These are phyloP conservation scores for Diaporthe aspalathi DNA, from an alignment of 2,329 filamentous ascomycete genomes.

Conservation along the genomic window DNA sequence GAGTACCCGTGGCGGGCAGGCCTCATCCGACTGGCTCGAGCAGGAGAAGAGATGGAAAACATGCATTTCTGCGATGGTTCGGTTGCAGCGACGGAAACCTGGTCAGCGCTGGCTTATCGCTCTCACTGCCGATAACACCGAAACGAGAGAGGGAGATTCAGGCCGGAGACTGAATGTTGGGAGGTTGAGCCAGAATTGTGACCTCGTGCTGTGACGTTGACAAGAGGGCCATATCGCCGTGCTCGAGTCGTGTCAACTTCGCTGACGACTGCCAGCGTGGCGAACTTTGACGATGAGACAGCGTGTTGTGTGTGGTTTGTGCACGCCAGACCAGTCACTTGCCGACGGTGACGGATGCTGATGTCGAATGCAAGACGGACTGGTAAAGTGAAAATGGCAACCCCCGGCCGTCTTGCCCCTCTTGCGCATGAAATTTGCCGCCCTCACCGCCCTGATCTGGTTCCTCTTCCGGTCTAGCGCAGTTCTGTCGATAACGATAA, in stretches of 20 bases:
- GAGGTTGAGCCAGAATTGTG: background rate
- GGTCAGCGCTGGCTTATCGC: background rate
- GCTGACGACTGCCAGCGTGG: slow-evolving; percentile 10
- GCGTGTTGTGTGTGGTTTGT: background rate
- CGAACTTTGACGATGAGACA: slow-evolving; percentile 7
- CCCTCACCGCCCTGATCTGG: slow-evolving; percentile 45
- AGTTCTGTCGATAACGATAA: slow-evolving; percentile 40
- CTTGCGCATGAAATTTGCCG: slow-evolving; percentile 39
- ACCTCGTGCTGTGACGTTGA: slow-evolving; percentile 15
- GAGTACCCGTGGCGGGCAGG: slow-evolving; percentile 42
- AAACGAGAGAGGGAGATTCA: background rate
- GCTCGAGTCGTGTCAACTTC: slow-evolving; percentile 6
- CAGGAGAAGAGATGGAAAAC: slow-evolving; percentile 16
- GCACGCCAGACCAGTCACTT: slow-evolving; percentile 2
- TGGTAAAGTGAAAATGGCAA: slow-evolving; percentile 16
- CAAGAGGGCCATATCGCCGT: background rate
- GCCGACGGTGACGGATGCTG: slow-evolving; percentile 1
- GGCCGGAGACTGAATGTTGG: slow-evolving; percentile 2
- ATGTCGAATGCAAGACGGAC: slow-evolving; percentile 11
- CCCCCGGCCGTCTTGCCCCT: slow-evolving; percentile 1
- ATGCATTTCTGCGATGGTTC: background rate
- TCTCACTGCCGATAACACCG: background rate
- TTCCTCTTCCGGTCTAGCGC: slow-evolving; percentile 41
- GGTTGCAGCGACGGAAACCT: background rate
- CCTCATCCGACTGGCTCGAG: slow-evolving; percentile 41